phyloP scores from a whole-genome alignment of 2,329 filamentous ascomycete species.

The Ascomycota sp. region DNA sequence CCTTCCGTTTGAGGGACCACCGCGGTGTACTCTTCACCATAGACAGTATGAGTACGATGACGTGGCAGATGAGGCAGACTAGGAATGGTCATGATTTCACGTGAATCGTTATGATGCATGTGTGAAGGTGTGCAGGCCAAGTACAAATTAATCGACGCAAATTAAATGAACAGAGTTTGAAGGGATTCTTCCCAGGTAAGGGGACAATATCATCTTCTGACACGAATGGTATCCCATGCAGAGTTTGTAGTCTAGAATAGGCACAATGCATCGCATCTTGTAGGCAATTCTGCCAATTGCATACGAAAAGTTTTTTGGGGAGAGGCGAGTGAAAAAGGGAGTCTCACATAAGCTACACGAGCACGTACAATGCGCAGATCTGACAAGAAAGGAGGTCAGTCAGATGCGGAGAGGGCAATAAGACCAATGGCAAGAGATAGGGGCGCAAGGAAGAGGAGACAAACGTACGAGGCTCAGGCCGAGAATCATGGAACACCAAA shows the following conservation, averaged over 20 bases:
- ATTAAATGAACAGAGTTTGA: too few relatives aligned
- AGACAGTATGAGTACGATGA: slow-evolving; percentile 15
- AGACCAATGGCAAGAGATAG: not conserved
- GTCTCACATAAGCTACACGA: not conserved
- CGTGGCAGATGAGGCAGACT: slow-evolving; percentile 18
- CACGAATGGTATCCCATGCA: too few relatives aligned
- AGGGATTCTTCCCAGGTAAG: too few relatives aligned
- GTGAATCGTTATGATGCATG: not conserved
- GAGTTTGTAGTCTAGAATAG: too few relatives aligned
- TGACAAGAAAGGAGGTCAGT: slow-evolving; percentile 7
- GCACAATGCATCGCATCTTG: too few relatives aligned
- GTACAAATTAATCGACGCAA: not conserved
- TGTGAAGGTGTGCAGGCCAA: not conserved
- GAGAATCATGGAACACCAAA: slow-evolving; percentile 81
- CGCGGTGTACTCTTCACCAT: slow-evolving; percentile 17
- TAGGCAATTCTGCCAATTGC: not conserved
- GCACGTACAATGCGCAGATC: slow-evolving; percentile 31
- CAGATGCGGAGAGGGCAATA: not conserved
- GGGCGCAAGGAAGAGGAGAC: not conserved
- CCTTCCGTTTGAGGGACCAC: slow-evolving; percentile 4
- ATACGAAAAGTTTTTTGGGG: not conserved
- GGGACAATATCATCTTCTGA: too few relatives aligned
- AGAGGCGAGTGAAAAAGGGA: too few relatives aligned
- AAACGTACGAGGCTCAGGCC: slow-evolving; percentile 53
- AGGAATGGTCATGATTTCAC: slow-evolving; percentile 2